phyloP scores from a whole-genome alignment of 2,329 filamentous ascomycete genomes.

The Paracoccidioides lutzii region DNA sequence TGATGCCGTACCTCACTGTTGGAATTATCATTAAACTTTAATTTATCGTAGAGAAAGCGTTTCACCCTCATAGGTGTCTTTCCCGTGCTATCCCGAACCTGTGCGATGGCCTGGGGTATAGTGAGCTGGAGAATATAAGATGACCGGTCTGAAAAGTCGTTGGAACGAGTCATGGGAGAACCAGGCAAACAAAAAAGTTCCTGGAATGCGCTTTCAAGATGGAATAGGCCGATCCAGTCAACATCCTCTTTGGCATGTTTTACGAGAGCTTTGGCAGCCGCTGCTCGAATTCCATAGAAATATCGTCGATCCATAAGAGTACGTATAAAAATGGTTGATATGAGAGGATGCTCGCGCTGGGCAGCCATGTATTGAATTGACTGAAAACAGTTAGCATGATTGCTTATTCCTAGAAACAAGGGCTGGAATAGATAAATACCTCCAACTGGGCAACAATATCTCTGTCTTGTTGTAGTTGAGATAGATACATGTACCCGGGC shows the following conservation, averaged over 20 bases:
- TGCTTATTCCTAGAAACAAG: background rate
- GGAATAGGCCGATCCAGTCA: slow-evolving; percentile 66
- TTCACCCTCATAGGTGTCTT: slow-evolving; percentile 69
- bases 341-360: slow-evolving; percentile 59
- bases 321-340: slow-evolving; percentile 76
- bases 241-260: slow-evolving; percentile 59
- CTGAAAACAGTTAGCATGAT: slow-evolving; percentile 19
- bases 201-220: slow-evolving; percentile 74
- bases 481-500: slow-evolving; percentile 94
- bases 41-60: slow-evolving; percentile 72
- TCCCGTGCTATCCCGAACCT: slow-evolving; percentile 60
- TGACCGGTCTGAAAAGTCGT: slow-evolving; percentile 80
- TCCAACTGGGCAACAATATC: slow-evolving; percentile 81
- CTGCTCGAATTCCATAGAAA: slow-evolving; percentile 79
- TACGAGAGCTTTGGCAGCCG: slow-evolving; percentile 68
- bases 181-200: slow-evolving; percentile 76
- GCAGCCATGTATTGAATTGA: slow-evolving; percentile 62
- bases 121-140: slow-evolving; percentile 74
- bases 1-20: slow-evolving; percentile 49
- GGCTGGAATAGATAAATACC: slow-evolving; percentile 17
- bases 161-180: slow-evolving; percentile 67
- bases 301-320: slow-evolving; percentile 87
- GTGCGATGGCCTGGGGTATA: slow-evolving; percentile 68
- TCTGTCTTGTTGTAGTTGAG: slow-evolving; percentile 89
- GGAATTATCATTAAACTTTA: slow-evolving; percentile 89